Evolutionary conservation across 306 rosid species (phyloP).

Genomic region (Quercus dentata): DNA sequence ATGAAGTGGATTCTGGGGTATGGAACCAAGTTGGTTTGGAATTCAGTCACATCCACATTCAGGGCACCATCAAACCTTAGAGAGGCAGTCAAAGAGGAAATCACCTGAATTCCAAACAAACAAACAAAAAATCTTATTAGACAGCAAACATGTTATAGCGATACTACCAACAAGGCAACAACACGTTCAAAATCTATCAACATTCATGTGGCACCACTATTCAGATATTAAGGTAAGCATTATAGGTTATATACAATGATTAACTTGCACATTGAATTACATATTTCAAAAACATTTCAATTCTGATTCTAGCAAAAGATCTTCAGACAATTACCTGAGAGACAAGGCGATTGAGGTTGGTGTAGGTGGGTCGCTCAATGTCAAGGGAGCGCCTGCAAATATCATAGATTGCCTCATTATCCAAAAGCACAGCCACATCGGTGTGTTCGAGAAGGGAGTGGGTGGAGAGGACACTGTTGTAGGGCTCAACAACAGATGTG

Average conservation of each 20-base stretch:
- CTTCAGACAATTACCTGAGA: conserved; percentile 60
- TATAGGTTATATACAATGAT: no score
- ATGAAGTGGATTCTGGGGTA: conserved; percentile 94
- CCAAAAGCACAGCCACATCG: conserved; percentile 83
- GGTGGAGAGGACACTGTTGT: conserved; percentile 96
- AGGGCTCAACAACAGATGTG: conserved; percentile 95
- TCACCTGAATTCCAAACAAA: conserved; percentile 45
- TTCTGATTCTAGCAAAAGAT: not conserved
- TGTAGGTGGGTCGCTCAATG: conserved; percentile 90
- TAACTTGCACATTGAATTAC: not conserved
- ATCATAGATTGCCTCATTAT: conserved; percentile 90
- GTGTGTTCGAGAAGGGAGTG: conserved; percentile 93
- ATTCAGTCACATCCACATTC: conserved; percentile 86
- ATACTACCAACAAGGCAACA: not conserved
- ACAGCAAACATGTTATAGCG: not conserved
- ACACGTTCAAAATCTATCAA: no score
- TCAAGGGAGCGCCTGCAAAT: conserved; percentile 94
- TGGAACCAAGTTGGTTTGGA: conserved; percentile 92
- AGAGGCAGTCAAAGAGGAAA: conserved; percentile 86
- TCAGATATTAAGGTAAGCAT: no score
- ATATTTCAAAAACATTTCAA: not conserved
- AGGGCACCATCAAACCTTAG: conserved; percentile 88
- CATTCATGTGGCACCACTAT: not conserved
- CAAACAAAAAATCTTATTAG: not conserved
- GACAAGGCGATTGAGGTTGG: conserved; percentile 84